Base-by-base conservation (phyloP, 2,329 filamentous ascomycete species). In the Trichoderma koningii region DNA sequence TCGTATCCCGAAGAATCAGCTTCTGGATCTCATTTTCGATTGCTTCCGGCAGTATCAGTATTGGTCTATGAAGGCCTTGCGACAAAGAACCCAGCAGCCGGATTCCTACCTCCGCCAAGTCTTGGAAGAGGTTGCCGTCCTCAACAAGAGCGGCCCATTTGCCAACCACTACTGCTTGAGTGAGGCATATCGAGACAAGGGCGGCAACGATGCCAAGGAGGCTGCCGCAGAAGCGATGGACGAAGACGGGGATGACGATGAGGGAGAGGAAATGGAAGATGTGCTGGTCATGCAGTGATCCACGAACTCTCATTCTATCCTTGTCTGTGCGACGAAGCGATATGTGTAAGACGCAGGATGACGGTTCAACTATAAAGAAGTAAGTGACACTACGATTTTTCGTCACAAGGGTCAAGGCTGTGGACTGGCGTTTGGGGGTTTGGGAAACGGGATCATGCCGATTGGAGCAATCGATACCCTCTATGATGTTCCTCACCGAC, bases 21-120 rank as follows among this genome's bases (percentile, higher is more conserved):
- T 99, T 68, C 80, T 96, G 78, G 93, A 97, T 78, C 85, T 87
- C 69, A 88, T 99, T 67, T 93, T 94, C 81, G 80, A 85, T 55
- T 90, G 89, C 74, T 99, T 97, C 86, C 86, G 89, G 64, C 82
- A 90, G 72, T 96, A 90, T 82, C 88, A 89, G 71, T 98, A 95
- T 78, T 99, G 94, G 93, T 88, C 90, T n/a, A 91, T 98, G 83
- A 93, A 92, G 73, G 87, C 90, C 5, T 85, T 99, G 70, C 92
- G 92, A 68, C 83, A 87, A 57, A 81, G 85, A 67, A 85, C 96
- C 45, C 86, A 89, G 66, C 95, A 99, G 78, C 95, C 95, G 1
- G 95, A 98, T 75, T 88, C 90, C n/a, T 98, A 93, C 76, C 85
- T 99, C 67, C 92, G 94, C 63, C 87, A 95, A 74, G 89, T 89